Conservation (phyloP, 2,329 filamentous ascomycete species). For the Pseudohalonectria lignicola region DNA sequence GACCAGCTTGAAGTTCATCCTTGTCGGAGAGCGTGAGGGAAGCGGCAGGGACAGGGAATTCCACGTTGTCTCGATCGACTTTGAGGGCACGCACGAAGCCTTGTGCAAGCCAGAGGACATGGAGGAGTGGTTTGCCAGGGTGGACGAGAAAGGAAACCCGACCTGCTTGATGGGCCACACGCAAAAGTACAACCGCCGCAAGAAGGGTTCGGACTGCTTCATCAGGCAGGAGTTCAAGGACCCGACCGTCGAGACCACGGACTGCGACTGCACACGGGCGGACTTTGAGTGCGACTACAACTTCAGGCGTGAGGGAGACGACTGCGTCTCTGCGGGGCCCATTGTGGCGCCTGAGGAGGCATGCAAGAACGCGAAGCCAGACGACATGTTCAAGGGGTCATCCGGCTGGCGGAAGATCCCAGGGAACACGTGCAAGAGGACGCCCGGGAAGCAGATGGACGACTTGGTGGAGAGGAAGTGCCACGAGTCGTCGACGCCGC, state of each 20-base stretch:
- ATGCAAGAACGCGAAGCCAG: slow-evolving; percentile 54
- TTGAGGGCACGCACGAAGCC: slow-evolving; percentile 66
- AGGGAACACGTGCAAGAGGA: slow-evolving; percentile 60
- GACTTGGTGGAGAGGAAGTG: slow-evolving; percentile 67
- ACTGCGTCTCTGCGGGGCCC: slow-evolving; percentile 55
- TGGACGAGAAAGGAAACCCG: slow-evolving; percentile 68
- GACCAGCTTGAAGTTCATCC: slow-evolving; percentile 80
- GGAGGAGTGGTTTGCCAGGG: slow-evolving; percentile 78
- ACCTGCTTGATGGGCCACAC: slow-evolving; percentile 95
- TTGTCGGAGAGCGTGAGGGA: slow-evolving; percentile 52
- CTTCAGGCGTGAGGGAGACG: slow-evolving; percentile 59
- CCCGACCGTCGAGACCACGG: slow-evolving; percentile 54
- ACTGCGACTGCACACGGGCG: slow-evolving; percentile 68
- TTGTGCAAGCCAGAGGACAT: slow-evolving; percentile 72
- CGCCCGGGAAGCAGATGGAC: slow-evolving; percentile 53
- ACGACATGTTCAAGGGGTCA: slow-evolving; percentile 69
- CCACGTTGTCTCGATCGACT: slow-evolving; percentile 69
- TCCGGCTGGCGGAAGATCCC: slow-evolving; percentile 92
- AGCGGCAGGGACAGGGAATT: slow-evolving; percentile 30
- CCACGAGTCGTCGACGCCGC: slow-evolving; percentile 41
- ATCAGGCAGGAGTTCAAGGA: slow-evolving; percentile 78
- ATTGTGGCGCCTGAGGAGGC: slow-evolving; percentile 58
- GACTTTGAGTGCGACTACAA: slow-evolving; percentile 98
- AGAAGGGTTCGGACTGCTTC: slow-evolving; percentile 82
- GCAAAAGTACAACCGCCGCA: slow-evolving; percentile 76